Base-by-base conservation (phyloP, 2,329 filamentous ascomycete genomes). In the Fusarium bactridioides region DNA sequence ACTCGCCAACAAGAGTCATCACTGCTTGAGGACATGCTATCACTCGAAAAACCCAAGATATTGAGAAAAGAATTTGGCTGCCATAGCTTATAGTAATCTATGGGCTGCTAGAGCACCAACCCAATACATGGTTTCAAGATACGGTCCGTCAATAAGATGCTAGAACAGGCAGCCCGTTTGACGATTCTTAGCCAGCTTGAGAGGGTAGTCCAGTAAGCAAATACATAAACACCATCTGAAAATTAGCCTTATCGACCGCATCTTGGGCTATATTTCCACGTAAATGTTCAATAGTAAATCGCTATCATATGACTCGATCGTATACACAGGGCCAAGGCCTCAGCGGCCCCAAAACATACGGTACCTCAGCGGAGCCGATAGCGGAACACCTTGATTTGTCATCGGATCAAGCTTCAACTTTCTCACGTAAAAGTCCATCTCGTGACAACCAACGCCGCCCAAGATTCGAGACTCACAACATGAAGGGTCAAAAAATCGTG, bases 21-120 rank as follows among this genome's bases (percentile, higher is more conserved):
- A 4, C 31, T 15, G 29, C 6, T 16, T 13, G 4, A 23, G 2
- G 11, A 21, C n/a, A 18, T 9, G 18, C 7, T 1, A 15, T 19
- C 10, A 18, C 38, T 27, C 11, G 18, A 9, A 43, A 23, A 43
- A 0, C 15, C 15, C 10, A 4, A 18, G 40, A 18, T 5, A 43
- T 7, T 23, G 40, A 43, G 40, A 11, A 23, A 23, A 16, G 1
- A 0, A 0, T 5, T 3, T 4, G 1, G n/a, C 9, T 5, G 10
- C 15, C n/a, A 43, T 10, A 15, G 9, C 3, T 45, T 21, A 0
- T 5, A 15, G 7, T 5, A 13, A 25, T 4, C 10, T 4, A 19
- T 4, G 11, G 0, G 7, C 23, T 13, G 11, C 4, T 19, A 29
- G 10, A 18, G 5, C 45, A 29, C 5, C 13, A n/a, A 18, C 19